A percentile compares a stretch with the other conserved stretches of the same genome.
phyloP scores from a whole-genome alignment of 2,329 filamentous ascomycete genomes.

The Xylaria sp. region DNA sequence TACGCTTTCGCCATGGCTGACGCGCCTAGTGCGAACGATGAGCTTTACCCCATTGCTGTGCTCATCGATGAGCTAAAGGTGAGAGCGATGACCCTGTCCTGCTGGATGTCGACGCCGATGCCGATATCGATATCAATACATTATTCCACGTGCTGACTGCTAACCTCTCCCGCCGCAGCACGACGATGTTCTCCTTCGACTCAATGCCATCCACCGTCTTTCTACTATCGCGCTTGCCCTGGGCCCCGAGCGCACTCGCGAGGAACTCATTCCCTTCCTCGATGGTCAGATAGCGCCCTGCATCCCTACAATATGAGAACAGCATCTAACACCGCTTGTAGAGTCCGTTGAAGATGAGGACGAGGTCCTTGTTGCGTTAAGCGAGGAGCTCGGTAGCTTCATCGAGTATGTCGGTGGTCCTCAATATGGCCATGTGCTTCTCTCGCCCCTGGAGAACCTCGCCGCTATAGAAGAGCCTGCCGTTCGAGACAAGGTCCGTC shows the following conservation, averaged over 20 bases:
- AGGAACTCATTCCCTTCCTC: constrained; percentile 98
- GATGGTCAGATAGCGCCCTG: constrained; percentile 76
- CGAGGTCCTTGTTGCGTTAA: constrained; percentile 95
- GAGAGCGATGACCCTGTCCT: constrained; percentile 50
- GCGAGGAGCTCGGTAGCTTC: constrained; percentile 95
- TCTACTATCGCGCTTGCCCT: constrained; percentile 98
- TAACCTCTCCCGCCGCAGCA: constrained; percentile 69
- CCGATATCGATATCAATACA: neutral
- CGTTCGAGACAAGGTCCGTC: constrained; percentile 91
- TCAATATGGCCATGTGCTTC: constrained; percentile 92
- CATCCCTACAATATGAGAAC: constrained; percentile 24
- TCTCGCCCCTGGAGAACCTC: constrained; percentile 96
- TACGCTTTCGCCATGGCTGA: constrained; percentile 78
- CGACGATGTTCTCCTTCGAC: constrained; percentile 95
- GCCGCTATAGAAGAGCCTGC: constrained; percentile 98
- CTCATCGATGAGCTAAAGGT: constrained; percentile 99
- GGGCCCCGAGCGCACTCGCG: constrained; percentile 94
- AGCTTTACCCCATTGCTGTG: constrained; percentile 99
- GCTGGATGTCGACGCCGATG: constrained; percentile 28
- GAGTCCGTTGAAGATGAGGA: constrained; percentile 99
- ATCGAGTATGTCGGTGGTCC: constrained; percentile 97
- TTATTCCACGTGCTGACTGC: constrained; percentile 24
- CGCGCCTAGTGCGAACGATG: constrained; percentile 90
- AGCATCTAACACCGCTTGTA: constrained; percentile 57
- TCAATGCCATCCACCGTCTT: constrained; percentile 98